These are phyloP conservation scores for Phytophthora lateralis DNA, from an alignment of 352 stramenopile species.

Conservation along the genomic window DNA sequence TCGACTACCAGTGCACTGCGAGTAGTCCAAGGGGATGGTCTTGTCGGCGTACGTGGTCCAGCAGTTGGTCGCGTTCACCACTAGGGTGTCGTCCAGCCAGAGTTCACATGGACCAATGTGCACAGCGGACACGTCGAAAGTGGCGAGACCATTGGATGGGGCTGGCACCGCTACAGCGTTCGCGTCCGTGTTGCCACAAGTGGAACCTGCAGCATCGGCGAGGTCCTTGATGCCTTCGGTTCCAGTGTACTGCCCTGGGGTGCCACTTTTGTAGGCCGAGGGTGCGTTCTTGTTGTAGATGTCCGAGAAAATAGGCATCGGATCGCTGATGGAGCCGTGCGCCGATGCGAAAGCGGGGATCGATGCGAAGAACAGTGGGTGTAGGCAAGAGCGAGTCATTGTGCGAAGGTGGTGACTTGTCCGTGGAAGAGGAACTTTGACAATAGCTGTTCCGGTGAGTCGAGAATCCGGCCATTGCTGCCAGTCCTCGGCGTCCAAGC, in stretches of 20 bases:
- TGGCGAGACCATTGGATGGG: conserved; percentile 25
- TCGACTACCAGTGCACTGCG: conserved; percentile 28
- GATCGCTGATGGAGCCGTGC: conserved; percentile 32
- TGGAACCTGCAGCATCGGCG: conserved; percentile 35
- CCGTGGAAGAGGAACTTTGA: conserved; percentile 2
- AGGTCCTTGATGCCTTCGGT: conserved; percentile 36
- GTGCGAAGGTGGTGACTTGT: not conserved
- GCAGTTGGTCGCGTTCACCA: conserved; percentile 39
- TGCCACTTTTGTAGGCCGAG: conserved; percentile 27
- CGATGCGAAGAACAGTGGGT: not conserved
- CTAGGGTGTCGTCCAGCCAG: conserved; percentile 28
- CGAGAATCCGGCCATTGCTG: not conserved
- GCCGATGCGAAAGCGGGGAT: conserved; percentile 11
- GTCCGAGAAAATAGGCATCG: conserved; percentile 26
- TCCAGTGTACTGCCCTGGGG: conserved; percentile 36
- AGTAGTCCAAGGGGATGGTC: conserved; percentile 42
- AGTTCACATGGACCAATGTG: conserved; percentile 55
- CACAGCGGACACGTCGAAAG: conserved; percentile 37
- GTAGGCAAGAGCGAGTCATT: conserved; percentile 3
- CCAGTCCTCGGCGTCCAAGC: not conserved
- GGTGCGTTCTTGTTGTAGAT: conserved; percentile 43
- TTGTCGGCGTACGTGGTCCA: conserved; percentile 38
- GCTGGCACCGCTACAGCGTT: conserved; percentile 30
- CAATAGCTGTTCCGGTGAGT: not conserved
- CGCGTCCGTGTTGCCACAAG: conserved; percentile 42